Conservation (phyloP, 495 filamentous ascomycete species). For the Penicillium roqueforti region DNA sequence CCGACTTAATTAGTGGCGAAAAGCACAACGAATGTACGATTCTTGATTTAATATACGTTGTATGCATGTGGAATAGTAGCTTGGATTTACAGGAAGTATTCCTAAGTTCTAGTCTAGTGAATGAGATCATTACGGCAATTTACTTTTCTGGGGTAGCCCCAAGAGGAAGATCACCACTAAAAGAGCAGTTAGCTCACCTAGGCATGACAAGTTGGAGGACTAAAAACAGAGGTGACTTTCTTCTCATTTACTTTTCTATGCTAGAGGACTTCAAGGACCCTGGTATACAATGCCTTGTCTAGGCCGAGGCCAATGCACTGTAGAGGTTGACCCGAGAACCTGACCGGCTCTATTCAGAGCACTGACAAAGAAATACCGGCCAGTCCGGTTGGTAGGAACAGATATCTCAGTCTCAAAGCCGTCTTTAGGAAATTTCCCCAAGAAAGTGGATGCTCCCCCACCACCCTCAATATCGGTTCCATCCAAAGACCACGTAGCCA, state of each 20-base stretch:
- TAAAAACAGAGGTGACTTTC: not conserved
- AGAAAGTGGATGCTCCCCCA: not conserved
- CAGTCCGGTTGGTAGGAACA: not conserved
- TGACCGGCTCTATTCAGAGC: not conserved
- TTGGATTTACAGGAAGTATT: not conserved
- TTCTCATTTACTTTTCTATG: not conserved
- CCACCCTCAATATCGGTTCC: not conserved
- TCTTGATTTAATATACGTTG: not conserved
- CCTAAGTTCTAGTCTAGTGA: not conserved
- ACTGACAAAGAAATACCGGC: not conserved
- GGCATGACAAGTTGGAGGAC: not conserved
- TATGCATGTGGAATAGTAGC: too few relatives aligned
- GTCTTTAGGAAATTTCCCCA: not conserved
- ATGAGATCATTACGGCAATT: not conserved
- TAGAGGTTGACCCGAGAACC: not conserved
- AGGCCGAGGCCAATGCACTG: not conserved
- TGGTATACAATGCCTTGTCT: not conserved
- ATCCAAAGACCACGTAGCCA: constrained; percentile 20
- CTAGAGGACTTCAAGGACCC: not conserved
- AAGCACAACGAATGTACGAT: not conserved
- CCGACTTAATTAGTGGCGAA: not conserved
- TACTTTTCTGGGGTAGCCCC: not conserved
- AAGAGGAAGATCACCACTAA: not conserved
- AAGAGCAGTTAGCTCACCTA: too few relatives aligned
- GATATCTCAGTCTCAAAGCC: not conserved